Conservation (phyloP, 2,329 filamentous ascomycete genomes). For the Ophiocordyceps camponoti-saundersi region DNA sequence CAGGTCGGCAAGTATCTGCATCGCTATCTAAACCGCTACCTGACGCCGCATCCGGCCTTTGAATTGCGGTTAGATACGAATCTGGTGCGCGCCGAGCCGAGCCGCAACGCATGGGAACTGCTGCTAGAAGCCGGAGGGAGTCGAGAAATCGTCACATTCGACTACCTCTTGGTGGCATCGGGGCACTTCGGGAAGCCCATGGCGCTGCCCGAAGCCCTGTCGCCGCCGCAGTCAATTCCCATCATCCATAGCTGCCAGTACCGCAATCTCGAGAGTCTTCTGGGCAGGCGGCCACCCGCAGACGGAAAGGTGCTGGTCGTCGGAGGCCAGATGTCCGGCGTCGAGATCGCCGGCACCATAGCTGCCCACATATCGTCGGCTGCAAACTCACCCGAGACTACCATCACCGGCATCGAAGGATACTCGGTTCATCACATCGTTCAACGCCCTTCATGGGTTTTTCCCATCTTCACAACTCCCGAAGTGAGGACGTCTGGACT, state of each 20-base stretch:
- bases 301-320: constrained; percentile 53
- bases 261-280: constrained; percentile 31
- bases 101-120: constrained; percentile 25
- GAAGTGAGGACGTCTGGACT: constrained; percentile 18
- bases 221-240: constrained; percentile 21
- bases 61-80: constrained; percentile 31
- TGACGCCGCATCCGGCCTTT: constrained; percentile 20
- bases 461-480: constrained; percentile 41
- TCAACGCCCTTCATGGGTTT: constrained; percentile 54
- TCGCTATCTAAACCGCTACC: constrained; percentile 43
- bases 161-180: constrained; percentile 55
- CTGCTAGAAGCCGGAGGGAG: constrained; percentile 15
- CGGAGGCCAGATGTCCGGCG: constrained; percentile 69
- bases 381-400: constrained; percentile 29
- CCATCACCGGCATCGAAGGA: constrained; percentile 24
- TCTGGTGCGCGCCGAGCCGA: constrained; percentile 22
- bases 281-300: constrained; percentile 18
- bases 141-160: constrained; percentile 37
- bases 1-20: constrained; percentile 59
- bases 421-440: constrained; percentile 52
- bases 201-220: constrained; percentile 26
- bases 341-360: constrained; percentile 58
- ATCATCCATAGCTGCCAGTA: constrained; percentile 55
- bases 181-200: constrained; percentile 56
- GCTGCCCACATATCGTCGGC: constrained; percentile 54